Evolutionary conservation across 2,329 filamentous ascomycete species (phyloP).

Genomic region (Dothidotthia symphoricarpi): DNA sequence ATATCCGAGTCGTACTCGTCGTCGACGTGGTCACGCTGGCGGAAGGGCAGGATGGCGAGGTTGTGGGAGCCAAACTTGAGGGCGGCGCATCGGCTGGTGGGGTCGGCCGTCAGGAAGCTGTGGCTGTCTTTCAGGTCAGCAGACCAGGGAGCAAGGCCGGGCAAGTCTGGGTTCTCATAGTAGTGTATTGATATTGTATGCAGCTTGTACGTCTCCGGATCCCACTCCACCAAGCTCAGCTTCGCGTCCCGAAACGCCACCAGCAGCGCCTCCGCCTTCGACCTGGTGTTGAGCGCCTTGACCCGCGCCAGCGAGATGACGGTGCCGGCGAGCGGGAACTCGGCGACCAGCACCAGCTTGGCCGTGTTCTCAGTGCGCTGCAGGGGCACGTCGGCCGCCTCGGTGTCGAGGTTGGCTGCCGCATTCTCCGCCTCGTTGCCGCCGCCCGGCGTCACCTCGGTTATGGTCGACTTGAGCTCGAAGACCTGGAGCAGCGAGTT

Average conservation of each 20-base stretch:
- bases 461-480: slow-evolving; percentile 64
- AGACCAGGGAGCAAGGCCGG: slow-evolving; percentile 74
- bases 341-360: slow-evolving; percentile 80
- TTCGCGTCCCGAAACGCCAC: slow-evolving; percentile 88
- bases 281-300: slow-evolving; percentile 68
- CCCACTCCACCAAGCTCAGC: slow-evolving; percentile 91
- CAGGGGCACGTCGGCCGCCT: slow-evolving; percentile 45
- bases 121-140: slow-evolving; percentile 70
- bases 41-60: slow-evolving; percentile 90
- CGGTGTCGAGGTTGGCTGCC: slow-evolving; percentile 50
- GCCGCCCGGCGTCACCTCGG: slow-evolving; percentile 53
- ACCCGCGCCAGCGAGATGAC: slow-evolving; percentile 79
- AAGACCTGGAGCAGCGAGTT: slow-evolving; percentile 93
- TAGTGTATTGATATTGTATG: slow-evolving; percentile 94
- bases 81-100: slow-evolving; percentile 87
- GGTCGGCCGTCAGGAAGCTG: slow-evolving; percentile 84
- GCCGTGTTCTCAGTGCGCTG: slow-evolving; percentile 65
- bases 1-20: slow-evolving; percentile 85
- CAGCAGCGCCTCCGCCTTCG: slow-evolving; percentile 79
- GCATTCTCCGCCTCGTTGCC: slow-evolving; percentile 44
- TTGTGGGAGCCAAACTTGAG: slow-evolving; percentile 88
- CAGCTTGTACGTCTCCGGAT: slow-evolving; percentile 73
- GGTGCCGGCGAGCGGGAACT: slow-evolving; percentile 80
- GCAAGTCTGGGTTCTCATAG: slow-evolving; percentile 91
- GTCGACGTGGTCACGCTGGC: slow-evolving; percentile 82